Conservation (phyloP, 306 rosid genomes). For the Ceratonia siliqua region DNA sequence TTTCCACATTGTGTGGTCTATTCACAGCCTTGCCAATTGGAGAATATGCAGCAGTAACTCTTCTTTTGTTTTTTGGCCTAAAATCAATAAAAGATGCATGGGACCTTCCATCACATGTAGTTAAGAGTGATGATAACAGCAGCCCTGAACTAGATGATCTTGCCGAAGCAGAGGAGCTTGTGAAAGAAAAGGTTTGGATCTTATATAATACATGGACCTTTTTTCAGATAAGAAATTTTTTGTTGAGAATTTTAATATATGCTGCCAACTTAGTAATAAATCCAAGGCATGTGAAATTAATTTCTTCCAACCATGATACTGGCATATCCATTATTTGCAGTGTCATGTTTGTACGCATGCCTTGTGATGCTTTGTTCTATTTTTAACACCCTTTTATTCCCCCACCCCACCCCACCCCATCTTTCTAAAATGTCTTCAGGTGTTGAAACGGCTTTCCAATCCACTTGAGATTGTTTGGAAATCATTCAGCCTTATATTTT, state of each 20-base stretch:
- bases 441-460: slow-evolving; percentile 68
- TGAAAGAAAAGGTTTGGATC: slow-evolving; percentile 82
- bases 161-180: slow-evolving; percentile 92
- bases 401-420: background rate
- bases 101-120: slow-evolving; percentile 76
- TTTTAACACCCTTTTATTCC: background rate
- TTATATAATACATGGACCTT: background rate
- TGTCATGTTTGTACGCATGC: background rate
- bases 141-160: slow-evolving; percentile 80
- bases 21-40: slow-evolving; percentile 91
- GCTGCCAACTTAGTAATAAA: background rate
- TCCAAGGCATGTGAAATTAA: slow-evolving; percentile 26
- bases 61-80: slow-evolving; percentile 87
- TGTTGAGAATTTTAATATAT: background rate
- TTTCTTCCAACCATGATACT: slow-evolving; percentile 19
- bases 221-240: background rate
- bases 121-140: slow-evolving; percentile 52
- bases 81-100: slow-evolving; percentile 94
- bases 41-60: slow-evolving; percentile 96
- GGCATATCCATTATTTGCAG: background rate
- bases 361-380: background rate
- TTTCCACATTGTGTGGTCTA: slow-evolving; percentile 34
- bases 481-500: slow-evolving; percentile 93
- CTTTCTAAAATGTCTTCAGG: slow-evolving; percentile 44
- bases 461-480: slow-evolving; percentile 90